These are phyloP conservation scores for Prunus persica DNA, from an alignment of 306 rosid genomes.

Conservation along the genomic window DNA sequence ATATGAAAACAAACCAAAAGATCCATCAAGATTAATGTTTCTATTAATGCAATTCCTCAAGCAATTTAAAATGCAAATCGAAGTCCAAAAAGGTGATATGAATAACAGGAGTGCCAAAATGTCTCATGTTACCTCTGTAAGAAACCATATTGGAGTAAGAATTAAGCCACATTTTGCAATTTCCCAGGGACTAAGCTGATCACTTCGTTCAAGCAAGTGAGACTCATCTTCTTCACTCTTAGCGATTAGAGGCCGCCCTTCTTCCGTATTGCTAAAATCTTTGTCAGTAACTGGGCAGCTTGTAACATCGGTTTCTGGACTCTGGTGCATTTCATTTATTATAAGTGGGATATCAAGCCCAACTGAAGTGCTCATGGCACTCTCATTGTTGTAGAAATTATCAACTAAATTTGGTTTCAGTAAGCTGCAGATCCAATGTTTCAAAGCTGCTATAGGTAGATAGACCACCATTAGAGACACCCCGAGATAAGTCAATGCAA, in stretches of 20 bases:
- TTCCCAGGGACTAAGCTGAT: conserved; percentile 45
- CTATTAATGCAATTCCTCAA: background rate
- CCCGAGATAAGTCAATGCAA: conserved; percentile 67
- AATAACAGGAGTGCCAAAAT: conserved; percentile 4
- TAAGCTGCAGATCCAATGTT: conserved; percentile 41
- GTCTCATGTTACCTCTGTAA: conserved; percentile 54
- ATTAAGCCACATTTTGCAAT: conserved; percentile 51
- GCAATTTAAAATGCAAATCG: background rate
- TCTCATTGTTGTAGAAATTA: conserved; percentile 19
- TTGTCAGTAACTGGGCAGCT: conserved; percentile 36
- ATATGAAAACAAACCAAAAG: background rate
- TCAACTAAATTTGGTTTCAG: conserved; percentile 15
- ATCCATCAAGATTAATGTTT: background rate
- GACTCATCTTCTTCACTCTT: conserved; percentile 34
- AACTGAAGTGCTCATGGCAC: conserved; percentile 15
- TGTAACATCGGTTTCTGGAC: conserved; percentile 19
- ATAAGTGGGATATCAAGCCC: conserved; percentile 32
- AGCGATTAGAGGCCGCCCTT: conserved; percentile 33
- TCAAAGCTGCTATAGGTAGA: conserved; percentile 54
- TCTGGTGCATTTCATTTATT: conserved; percentile 25
- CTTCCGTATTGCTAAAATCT: conserved; percentile 49
- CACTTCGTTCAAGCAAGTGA: conserved; percentile 28
- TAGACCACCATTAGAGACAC: conserved; percentile 58
- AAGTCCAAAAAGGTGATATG: background rate
- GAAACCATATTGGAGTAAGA: conserved; percentile 72